A percentile compares a stretch with the other conserved stretches of the same genome.
These are phyloP conservation scores for Aspergillus pseudonomiae DNA, from an alignment of 2,329 filamentous ascomycete genomes.

Conservation along the genomic window DNA sequence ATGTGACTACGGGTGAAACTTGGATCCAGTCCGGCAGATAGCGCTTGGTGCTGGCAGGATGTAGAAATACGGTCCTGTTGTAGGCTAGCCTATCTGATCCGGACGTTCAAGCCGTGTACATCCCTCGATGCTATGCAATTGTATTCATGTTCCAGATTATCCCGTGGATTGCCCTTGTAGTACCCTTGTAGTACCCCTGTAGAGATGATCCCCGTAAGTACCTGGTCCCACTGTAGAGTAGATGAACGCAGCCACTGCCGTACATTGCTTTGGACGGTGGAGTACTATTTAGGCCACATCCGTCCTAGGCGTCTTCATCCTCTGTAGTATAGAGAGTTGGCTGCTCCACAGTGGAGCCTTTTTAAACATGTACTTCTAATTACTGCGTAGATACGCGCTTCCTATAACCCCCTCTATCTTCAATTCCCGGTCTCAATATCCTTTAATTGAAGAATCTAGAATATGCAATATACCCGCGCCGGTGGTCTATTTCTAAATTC, in stretches of 20 bases:
- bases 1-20: conserved; percentile 12
- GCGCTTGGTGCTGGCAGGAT: background rate
- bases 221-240: background rate
- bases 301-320: background rate
- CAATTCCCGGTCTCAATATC: background rate
- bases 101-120: conserved; percentile 7
- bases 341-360: background rate
- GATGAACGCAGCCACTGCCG: background rate
- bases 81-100: background rate
- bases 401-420: background rate
- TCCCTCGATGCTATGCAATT: conserved; percentile 9
- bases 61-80: conserved; percentile 6
- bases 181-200: background rate
- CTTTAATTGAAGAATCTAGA: background rate
- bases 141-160: conserved; percentile 5
- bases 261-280: background rate
- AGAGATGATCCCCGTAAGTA: background rate
- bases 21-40: conserved; percentile 3
- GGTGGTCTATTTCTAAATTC: background rate
- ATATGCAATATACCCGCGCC: background rate
- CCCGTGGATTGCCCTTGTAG: conserved; percentile 4
- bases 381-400: background rate
- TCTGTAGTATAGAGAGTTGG: background rate
- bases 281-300: background rate
- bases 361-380: background rate